Percentiles rank a stretch among this genome's conserved stretches.
Evolutionary conservation across 2,329 filamentous ascomycete genomes (phyloP).

Genomic region (Xylariaceae sp.): DNA sequence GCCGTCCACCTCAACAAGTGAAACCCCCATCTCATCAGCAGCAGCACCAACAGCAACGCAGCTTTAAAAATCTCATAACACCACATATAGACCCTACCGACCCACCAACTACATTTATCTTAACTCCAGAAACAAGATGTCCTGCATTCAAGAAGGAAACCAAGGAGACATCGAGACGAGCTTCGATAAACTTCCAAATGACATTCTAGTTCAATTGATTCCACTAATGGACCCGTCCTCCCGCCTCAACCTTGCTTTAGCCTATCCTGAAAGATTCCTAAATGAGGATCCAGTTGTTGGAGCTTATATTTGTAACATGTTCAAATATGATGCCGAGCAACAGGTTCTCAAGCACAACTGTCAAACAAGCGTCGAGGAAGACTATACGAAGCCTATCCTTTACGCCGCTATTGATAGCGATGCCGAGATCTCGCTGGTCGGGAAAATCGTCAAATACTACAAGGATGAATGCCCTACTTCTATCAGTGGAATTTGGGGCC

Average conservation of each 20-base stretch:
- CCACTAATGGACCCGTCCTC: background rate
- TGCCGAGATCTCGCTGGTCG: background rate
- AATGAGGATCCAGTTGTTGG: too few relatives aligned
- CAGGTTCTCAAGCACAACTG: background rate
- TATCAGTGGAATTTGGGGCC: conserved; percentile 16
- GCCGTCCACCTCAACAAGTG: too few relatives aligned
- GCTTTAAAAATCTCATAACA: too few relatives aligned
- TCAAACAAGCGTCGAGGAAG: background rate
- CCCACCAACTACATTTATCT: too few relatives aligned
- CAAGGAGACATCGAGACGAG: too few relatives aligned
- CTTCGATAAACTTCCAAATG: background rate
- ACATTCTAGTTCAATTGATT: background rate
- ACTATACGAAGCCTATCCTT: background rate
- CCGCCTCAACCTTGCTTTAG: background rate
- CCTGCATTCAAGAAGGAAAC: too few relatives aligned
- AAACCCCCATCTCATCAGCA: too few relatives aligned
- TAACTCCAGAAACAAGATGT: too few relatives aligned
- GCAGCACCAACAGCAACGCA: background rate
- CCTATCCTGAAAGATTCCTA: conserved; percentile 11
- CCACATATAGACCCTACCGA: too few relatives aligned
- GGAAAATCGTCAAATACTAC: conserved; percentile 4
- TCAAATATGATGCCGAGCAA: background rate
- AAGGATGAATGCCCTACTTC: background rate
- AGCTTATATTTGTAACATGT: background rate
- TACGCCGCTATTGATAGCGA: background rate